Evolutionary conservation across 108 stramenopile species (phyloP).

Genomic region (Pseudonitzschia multiseries): DNA sequence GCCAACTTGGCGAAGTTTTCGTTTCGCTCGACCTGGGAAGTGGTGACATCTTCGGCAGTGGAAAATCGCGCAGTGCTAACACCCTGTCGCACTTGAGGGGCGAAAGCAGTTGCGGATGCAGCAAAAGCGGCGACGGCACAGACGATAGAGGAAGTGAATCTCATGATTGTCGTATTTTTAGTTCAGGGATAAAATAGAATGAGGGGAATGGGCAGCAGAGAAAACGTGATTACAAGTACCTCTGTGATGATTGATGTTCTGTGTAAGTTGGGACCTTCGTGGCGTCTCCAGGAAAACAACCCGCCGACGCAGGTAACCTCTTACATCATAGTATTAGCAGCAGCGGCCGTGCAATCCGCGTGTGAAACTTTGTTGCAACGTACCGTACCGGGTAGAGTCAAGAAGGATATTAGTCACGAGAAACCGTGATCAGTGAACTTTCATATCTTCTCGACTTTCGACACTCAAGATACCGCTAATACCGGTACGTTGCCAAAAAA

Average conservation of each 20-base stretch:
- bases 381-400: too few species aligned
- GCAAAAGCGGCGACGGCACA: slow-evolving; percentile 15
- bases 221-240: not conserved
- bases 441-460: slow-evolving; percentile 6
- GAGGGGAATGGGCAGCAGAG: not conserved
- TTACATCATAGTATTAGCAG: not conserved
- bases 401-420: not conserved
- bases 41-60: not conserved
- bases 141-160: slow-evolving; percentile 21
- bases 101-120: slow-evolving; percentile 20
- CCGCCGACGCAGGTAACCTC: not conserved
- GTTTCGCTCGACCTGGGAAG: slow-evolving; percentile 74
- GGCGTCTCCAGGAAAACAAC: not conserved
- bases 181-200: not conserved
- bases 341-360: not conserved
- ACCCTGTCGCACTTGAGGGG: slow-evolving; percentile 11
- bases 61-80: slow-evolving; percentile 37
- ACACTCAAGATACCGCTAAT: not conserved
- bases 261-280: not conserved
- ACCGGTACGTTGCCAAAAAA: too few species aligned
- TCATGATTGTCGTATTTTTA: slow-evolving; percentile 10
- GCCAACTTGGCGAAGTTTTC: slow-evolving; percentile 89
- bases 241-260: not conserved
- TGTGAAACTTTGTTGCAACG: not conserved
- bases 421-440: slow-evolving; percentile 1